These are phyloP conservation scores for Metschnikowia colocasiae DNA, from an alignment of 805 yeast species.

Conservation along the genomic window DNA sequence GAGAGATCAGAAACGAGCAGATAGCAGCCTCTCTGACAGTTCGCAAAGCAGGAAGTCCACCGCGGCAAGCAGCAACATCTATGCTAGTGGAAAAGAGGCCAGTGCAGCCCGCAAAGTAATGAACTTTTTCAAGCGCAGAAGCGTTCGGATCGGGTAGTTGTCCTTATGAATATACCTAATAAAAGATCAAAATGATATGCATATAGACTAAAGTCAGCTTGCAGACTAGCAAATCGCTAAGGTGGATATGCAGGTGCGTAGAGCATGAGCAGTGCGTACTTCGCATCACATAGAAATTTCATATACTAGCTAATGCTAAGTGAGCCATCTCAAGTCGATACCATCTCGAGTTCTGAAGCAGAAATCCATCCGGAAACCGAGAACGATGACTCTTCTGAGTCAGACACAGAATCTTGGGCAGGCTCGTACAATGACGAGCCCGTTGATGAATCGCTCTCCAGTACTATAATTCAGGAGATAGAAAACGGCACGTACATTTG, in stretches of 20 bases:
- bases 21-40: slow-evolving; percentile 29
- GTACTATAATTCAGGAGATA: slow-evolving; percentile 55
- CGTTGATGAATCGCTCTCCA: slow-evolving; percentile 30
- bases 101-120: slow-evolving; percentile 58
- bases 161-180: neutral
- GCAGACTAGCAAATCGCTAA: neutral
- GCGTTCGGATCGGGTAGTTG: slow-evolving; percentile 16
- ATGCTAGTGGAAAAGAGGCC: slow-evolving; percentile 48
- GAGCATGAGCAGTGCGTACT: neutral
- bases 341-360: neutral
- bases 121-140: slow-evolving; percentile 21
- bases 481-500: slow-evolving; percentile 72
- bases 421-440: slow-evolving; percentile 6
- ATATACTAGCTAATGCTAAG: neutral
- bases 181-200: neutral
- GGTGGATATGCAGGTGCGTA: neutral
- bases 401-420: slow-evolving; percentile 7
- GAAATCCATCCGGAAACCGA: neutral
- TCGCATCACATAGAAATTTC: neutral
- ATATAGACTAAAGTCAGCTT: neutral
- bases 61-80: slow-evolving; percentile 20
- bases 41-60: slow-evolving; percentile 25
- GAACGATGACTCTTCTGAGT: slow-evolving; percentile 4
- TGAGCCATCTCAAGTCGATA: neutral
- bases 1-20: slow-evolving; percentile 24